Evolutionary conservation across 1,284 basidiomycete genomes (phyloP).

Genomic region (Cutaneotrichosporon mucoides): DNA sequence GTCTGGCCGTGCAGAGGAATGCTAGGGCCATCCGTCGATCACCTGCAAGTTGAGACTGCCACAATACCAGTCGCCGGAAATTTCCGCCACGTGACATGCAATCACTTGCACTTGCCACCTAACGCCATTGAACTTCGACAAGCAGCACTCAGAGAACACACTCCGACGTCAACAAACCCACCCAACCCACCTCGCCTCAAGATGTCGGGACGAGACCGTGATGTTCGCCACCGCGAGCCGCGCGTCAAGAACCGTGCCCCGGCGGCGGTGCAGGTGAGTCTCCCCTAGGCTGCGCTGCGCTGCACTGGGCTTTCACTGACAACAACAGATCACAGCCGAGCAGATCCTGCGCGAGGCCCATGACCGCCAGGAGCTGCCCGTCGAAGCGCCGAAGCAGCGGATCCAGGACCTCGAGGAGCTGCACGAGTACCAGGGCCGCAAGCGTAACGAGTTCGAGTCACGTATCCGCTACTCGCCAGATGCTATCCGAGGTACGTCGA

Average conservation of each 20-base stretch:
- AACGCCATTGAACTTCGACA: neutral
- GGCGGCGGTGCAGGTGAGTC: constrained; percentile 74
- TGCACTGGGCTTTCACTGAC: too few relatives aligned
- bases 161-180: neutral
- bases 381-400: constrained; percentile 86
- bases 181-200: constrained; percentile 1
- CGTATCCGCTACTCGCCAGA: constrained; percentile 79
- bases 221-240: constrained; percentile 46
- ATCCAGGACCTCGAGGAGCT: constrained; percentile 98
- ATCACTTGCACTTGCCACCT: neutral
- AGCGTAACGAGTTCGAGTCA: constrained; percentile 95
- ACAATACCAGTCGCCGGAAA: neutral
- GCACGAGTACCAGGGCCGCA: constrained; percentile 88
- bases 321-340: constrained; percentile 82
- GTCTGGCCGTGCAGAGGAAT: too few relatives aligned
- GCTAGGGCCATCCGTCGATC: too few relatives aligned
- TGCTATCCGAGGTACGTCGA: constrained; percentile 42
- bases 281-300: neutral
- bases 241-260: constrained; percentile 91
- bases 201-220: constrained; percentile 45
- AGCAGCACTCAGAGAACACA: too few relatives aligned
- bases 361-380: constrained; percentile 89
- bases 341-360: constrained; percentile 97
- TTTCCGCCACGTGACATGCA: neutral
- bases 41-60: neutral